Conservation (phyloP, 768 basidiomycete species). For the Suillus alpinus region DNA sequence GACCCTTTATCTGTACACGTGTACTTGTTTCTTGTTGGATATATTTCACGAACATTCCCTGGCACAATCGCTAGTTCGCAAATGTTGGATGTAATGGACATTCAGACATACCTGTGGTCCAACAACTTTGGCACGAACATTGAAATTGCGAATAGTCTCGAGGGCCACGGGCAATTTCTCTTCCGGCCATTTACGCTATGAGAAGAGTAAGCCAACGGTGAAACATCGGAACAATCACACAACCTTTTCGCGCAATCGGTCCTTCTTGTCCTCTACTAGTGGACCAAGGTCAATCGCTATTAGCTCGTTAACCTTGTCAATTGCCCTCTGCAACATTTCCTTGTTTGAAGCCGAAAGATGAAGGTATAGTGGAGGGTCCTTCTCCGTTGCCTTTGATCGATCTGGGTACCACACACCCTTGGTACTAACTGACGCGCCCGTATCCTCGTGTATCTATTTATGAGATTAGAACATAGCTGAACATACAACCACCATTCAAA, state of each 20-base stretch:
- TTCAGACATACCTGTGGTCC: conserved; percentile 73
- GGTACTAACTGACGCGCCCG: conserved; percentile 89
- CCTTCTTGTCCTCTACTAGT: conserved; percentile 76
- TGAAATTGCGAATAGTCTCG: conserved; percentile 93
- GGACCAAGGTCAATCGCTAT: conserved; percentile 75
- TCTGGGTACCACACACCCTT: conserved; percentile 98
- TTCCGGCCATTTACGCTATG: conserved; percentile 94
- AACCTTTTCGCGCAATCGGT: conserved; percentile 66
- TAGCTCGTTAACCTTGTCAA: conserved; percentile 72
- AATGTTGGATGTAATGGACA: too few relatives aligned
- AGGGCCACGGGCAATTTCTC: conserved; percentile 89
- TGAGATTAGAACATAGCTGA: conserved; percentile 6
- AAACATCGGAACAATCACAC: not conserved
- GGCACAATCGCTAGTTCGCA: conserved; percentile 3
- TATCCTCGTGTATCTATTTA: conserved; percentile 82
- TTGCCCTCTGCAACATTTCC: conserved; percentile 63
- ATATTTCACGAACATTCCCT: conserved; percentile 98
- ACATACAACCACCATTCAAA: not conserved
- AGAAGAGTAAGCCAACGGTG: conserved; percentile 11
- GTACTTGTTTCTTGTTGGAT: conserved; percentile 96
- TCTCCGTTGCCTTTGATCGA: conserved; percentile 84
- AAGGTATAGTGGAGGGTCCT: conserved; percentile 90
- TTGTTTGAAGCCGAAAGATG: conserved; percentile 80
- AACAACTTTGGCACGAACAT: conserved; percentile 95
- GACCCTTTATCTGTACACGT: conserved; percentile 94